Evolutionary conservation across 805 yeast species (phyloP), one percentile per base, ranked within the genome.

Genomic region (Dipodascopsis uninucleata): DNA sequence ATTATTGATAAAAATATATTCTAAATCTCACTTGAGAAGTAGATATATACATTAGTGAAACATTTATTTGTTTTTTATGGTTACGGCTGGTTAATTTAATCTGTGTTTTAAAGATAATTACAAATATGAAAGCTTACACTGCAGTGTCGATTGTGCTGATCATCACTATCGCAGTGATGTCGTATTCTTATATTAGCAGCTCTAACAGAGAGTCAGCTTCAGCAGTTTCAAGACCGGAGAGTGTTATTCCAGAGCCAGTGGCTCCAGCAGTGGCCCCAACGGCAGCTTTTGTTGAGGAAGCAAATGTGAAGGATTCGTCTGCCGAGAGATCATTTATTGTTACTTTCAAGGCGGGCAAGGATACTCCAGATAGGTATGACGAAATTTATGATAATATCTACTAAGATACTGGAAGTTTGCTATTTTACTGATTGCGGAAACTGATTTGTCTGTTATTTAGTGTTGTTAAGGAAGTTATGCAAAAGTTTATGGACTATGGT

Each of bases 341-440:
- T 20, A 43, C 47, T 10, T 49, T 47, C 32, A 40, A 38, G 17
- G 40, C 41, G 41, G 53, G 43, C 25, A 36, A 32, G 43, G 49
- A 45, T n/a, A 46, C 54, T 18, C 54, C 54, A 8, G 43, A 36
- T 21, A 28, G 28, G 54, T 49, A 36, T 26, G 45, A 14, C 34
- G 8, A 21, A 12, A 8, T 9, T 28, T 36, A 10, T n/a, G n/a
- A n/a, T n/a, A n/a, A n/a, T n/a, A n/a, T n/a, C n/a, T n/a, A n/a
- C n/a, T n/a, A n/a, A n/a, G 18, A 21, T 29, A 6, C 6, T 28
- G 42, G 44, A 25, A 26, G 28, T 16, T 6, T 12, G 35, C 14
- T 6, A 8, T 9, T 29, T 7, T 9, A 7, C 40, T 10, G 41
- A 32, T 10, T 14, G 10, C 17, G 36, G 20, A 26, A 6, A 35